Base-by-base conservation (phyloP, 2,329 filamentous ascomycete species). In the Fusarium buharicum region DNA sequence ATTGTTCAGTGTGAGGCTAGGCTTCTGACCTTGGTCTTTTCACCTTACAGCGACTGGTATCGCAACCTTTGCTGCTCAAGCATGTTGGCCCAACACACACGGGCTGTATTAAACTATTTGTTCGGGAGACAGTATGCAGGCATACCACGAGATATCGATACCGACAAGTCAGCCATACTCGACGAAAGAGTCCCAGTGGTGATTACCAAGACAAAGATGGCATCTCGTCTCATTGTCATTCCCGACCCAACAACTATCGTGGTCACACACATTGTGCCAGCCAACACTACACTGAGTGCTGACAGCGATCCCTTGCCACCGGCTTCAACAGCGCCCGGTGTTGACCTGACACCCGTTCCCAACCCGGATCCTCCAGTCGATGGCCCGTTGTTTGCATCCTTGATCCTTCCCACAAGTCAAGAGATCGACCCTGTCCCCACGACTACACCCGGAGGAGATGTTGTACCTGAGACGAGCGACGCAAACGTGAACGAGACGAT, bases 81-180 rank as follows among this genome's bases (percentile, higher is more conserved):
- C 49, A 72, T 72, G 69, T 71, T 75, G 51, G 76, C 73, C 70
- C 77, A 82, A 71, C 77, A 76, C 62, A 72, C 73, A 69, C 79
- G 81, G 70, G 78, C 79, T 57, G 80, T 81, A 58, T 77, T 82
- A 55, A 85, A 82, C 50, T 80, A 73, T 44, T 75, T 84, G 50
- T 73, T 78, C 54, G 82, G 81, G 47, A 81, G 78, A 71, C 78
- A 78, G 72, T 85, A 84, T 75, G 86, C 84, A 67, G 82, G 80
- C 58, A 75, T 85, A 62, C 82, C 82, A 43, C 81, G 72, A 66
- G 47, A 59, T 17, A 52, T 30, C 51, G 47, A 67, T 61, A 49
- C 56, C 45, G 38, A 55, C 55, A 59, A 62, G 60, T 36, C 50
- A 65, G 20, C 46, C 56, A 48, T 49, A 49, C 48, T 61, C 51